Evolutionary conservation across 305 asterid genomes (phyloP).

Genomic region (Coffea humblotiana): DNA sequence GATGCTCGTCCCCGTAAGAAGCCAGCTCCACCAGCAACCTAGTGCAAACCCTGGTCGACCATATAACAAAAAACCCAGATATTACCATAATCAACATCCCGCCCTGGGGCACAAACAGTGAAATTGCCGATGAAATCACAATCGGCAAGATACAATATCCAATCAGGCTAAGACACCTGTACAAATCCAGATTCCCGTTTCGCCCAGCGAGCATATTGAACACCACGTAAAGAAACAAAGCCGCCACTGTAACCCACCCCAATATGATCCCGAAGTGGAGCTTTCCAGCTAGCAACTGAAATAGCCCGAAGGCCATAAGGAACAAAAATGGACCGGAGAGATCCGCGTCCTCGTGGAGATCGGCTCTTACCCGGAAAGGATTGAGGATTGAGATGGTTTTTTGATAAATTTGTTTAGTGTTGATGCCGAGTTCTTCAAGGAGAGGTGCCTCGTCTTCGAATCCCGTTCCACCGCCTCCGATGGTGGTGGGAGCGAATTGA

Average conservation of each 20-base stretch:
- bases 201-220: constrained; percentile 88
- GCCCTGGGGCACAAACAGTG: constrained; percentile 81
- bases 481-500: constrained; percentile 30
- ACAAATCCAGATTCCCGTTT: constrained; percentile 81
- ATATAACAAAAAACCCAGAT: constrained; percentile 64
- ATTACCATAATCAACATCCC: constrained; percentile 64
- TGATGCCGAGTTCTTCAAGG: constrained; percentile 48
- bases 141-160: constrained; percentile 90
- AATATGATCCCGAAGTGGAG: constrained; percentile 42
- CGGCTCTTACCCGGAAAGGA: constrained; percentile 51
- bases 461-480: constrained; percentile 24
- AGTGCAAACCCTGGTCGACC: constrained; percentile 89
- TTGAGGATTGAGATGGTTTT: constrained; percentile 46
- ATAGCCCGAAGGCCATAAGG: constrained; percentile 70
- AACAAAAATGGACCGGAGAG: constrained; percentile 41
- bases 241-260: constrained; percentile 82
- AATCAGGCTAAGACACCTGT: constrained; percentile 77
- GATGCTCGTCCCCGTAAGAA: constrained; percentile 83
- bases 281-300: constrained; percentile 86
- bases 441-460: constrained; percentile 39
- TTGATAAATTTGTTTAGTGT: constrained; percentile 75
- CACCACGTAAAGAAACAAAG: constrained; percentile 71
- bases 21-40: constrained; percentile 87
- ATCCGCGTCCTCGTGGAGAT: constrained; percentile 74
- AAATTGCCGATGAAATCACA: constrained; percentile 70